Conservation (phyloP, 768 basidiomycete species). For the Tricholoma flavovirens region DNA sequence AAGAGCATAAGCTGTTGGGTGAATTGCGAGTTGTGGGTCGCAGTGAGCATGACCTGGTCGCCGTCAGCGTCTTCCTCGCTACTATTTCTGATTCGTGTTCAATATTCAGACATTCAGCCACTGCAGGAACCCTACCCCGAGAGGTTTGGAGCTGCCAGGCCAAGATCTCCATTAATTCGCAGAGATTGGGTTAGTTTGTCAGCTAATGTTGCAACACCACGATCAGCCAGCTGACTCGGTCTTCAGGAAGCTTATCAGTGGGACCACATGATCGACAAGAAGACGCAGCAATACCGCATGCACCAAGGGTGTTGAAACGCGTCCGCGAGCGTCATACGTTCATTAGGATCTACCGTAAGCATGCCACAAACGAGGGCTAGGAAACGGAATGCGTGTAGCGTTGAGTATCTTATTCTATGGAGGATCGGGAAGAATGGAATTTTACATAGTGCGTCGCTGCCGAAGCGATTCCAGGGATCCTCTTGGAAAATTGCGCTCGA, state of each 20-base stretch:
- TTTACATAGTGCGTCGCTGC: conserved; percentile 55
- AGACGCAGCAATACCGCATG: conserved; percentile 39
- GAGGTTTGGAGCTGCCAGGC: conserved; percentile 57
- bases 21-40: conserved; percentile 60
- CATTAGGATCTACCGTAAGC: conserved; percentile 61
- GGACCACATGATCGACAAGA: not conserved
- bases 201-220: conserved; percentile 50
- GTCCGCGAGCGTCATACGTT: conserved; percentile 58
- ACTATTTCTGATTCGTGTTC: not conserved
- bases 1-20: conserved; percentile 78
- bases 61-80: conserved; percentile 41
- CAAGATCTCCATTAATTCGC: conserved; percentile 67
- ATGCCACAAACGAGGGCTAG: conserved; percentile 74
- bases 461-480: conserved; percentile 74
- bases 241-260: conserved; percentile 28
- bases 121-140: conserved; percentile 22
- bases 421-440: conserved; percentile 6
- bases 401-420: not conserved
- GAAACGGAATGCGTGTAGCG: not conserved
- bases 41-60: conserved; percentile 56
- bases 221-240: conserved; percentile 61
- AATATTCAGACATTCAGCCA: too few relatives aligned
- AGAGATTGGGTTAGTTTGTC: conserved; percentile 66
- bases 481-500: conserved; percentile 69
- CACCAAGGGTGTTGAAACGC: conserved; percentile 64